These are phyloP conservation scores for Epicoccum nigrum DNA, from an alignment of 2,329 filamentous ascomycete genomes.

Conservation along the genomic window DNA sequence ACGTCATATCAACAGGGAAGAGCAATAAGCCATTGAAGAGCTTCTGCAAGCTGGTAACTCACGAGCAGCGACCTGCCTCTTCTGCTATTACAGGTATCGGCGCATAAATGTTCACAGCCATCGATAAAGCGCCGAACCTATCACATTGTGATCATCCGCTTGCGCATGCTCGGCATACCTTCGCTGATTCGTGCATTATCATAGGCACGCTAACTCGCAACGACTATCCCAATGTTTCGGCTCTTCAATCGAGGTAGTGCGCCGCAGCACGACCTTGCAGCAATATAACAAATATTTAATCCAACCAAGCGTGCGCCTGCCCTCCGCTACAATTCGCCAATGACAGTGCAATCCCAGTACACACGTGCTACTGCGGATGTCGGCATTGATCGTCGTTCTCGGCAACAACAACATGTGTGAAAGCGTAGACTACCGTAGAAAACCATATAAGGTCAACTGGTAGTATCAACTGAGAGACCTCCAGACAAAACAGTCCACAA, in stretches of 20 bases:
- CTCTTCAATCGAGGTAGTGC: conserved; percentile 4
- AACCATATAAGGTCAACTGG: not conserved
- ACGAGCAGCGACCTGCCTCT: not conserved
- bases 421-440: not conserved
- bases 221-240: conserved; percentile 4
- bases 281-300: conserved; percentile 6
- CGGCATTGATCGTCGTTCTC: not conserved
- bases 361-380: not conserved
- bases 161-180: conserved; percentile 4
- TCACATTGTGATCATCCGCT: not conserved
- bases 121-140: conserved; percentile 1
- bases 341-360: not conserved
- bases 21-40: not conserved
- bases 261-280: conserved; percentile 1
- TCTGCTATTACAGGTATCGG: not conserved
- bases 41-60: not conserved
- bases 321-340: conserved; percentile 12
- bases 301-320: conserved; percentile 4
- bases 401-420: conserved; percentile 1
- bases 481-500: not conserved
- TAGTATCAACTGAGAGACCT: not conserved
- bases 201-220: conserved; percentile 8
- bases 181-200: conserved; percentile 3
- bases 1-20: not conserved
- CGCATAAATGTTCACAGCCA: not conserved